Percentiles rank a stretch among this genome's conserved stretches.
Evolutionary conservation across 139 green algal species (phyloP).

Genomic region (Deuterostichococcus epilithicus): DNA sequence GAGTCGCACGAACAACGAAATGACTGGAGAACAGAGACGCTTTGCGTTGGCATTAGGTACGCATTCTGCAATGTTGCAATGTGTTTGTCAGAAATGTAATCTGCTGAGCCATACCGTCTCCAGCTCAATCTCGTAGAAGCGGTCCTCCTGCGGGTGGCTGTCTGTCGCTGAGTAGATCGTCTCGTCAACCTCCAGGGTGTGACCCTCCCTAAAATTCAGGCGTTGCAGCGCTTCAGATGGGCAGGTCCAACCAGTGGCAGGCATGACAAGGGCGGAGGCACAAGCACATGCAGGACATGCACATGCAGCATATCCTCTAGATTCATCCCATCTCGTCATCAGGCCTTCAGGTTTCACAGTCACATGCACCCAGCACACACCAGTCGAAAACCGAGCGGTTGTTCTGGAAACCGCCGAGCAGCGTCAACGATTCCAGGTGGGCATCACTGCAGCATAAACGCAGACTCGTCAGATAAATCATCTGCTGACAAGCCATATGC

Average conservation of each 20-base stretch:
- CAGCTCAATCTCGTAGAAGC: not conserved
- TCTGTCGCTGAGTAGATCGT: not conserved
- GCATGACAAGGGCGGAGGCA: too few relatives aligned
- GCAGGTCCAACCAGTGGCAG: too few relatives aligned
- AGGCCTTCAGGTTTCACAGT: not conserved
- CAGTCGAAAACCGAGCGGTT: not conserved
- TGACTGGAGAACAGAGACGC: too few relatives aligned
- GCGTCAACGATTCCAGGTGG: not conserved
- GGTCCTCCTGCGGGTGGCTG: not conserved
- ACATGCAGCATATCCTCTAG: too few relatives aligned
- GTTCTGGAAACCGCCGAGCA: not conserved
- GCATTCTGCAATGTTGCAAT: too few relatives aligned
- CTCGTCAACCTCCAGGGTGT: not conserved
- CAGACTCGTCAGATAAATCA: not conserved
- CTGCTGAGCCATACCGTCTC: not conserved
- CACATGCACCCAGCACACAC: not conserved
- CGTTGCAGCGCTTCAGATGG: too few relatives aligned
- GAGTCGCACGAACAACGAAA: too few relatives aligned
- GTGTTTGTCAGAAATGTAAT: too few relatives aligned
- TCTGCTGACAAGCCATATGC: too few relatives aligned
- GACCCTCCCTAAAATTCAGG: not conserved
- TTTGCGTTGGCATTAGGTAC: too few relatives aligned
- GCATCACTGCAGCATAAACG: not conserved
- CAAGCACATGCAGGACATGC: too few relatives aligned
- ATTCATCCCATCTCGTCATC: too few relatives aligned